phyloP scores from a whole-genome alignment of 108 stramenopile species.

The Phaeodactylum tricornutum region DNA sequence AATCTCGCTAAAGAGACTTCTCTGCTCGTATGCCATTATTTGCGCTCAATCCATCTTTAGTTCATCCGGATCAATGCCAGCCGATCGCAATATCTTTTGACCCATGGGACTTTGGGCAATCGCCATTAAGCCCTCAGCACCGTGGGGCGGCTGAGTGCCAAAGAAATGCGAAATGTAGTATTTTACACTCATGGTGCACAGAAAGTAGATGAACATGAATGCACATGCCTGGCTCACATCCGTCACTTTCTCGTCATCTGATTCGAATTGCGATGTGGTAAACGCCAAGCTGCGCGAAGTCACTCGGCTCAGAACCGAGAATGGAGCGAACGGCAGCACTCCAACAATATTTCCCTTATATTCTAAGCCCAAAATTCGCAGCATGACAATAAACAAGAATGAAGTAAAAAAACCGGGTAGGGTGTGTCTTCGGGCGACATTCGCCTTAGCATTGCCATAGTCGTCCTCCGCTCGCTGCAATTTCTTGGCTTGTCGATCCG shows the following conservation, averaged over 20 bases:
- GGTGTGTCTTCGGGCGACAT: conserved; percentile 47
- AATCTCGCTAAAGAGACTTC: too few species aligned
- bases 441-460: conserved; percentile 19
- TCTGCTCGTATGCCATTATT: background rate
- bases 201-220: conserved; percentile 62
- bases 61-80: conserved; percentile 29
- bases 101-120: conserved; percentile 33
- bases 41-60: conserved; percentile 7
- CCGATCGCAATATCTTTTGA: conserved; percentile 5
- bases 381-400: conserved; percentile 58
- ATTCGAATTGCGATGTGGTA: conserved; percentile 15
- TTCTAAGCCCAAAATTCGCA: conserved; percentile 59
- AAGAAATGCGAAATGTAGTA: conserved; percentile 42
- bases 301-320: conserved; percentile 24
- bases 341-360: conserved; percentile 57
- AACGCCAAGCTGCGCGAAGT: conserved; percentile 49
- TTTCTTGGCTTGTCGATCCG: conserved; percentile 7
- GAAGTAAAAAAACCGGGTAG: conserved; percentile 33
- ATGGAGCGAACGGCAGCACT: conserved; percentile 67
- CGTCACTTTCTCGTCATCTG: conserved; percentile 13
- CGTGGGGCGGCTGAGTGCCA: conserved; percentile 47
- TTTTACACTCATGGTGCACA: conserved; percentile 54
- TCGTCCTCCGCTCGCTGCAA: conserved; percentile 50
- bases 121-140: conserved; percentile 52
- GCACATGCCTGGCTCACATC: conserved; percentile 44